Evolutionary conservation across 805 yeast species (phyloP), one percentile per base, ranked within the genome.

Genomic region (Candida maesae): DNA sequence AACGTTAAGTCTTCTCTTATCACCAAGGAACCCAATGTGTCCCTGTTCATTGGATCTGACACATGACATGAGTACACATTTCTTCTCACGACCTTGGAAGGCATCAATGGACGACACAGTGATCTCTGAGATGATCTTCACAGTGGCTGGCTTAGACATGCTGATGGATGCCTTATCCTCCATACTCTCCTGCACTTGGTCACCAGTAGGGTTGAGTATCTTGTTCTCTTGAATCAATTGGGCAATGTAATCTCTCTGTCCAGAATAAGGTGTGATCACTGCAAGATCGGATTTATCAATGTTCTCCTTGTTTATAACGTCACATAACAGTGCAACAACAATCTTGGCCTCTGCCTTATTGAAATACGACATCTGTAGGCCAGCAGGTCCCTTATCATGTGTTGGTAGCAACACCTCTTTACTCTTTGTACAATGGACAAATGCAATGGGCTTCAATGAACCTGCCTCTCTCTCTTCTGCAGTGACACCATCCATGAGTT

Each of bases 81-180:
- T 85, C 64, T 84, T 86, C 53, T 86, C 95, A 50, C 93, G 70
- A 18, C 95, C 95, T 62, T 87, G 96, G 66, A 86, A 87, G 1
- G 95, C 93, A 60, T 87, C 96, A 14, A 87, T 81, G 0, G 87
- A 62, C 13, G 75, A 70, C 50, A 76, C 64, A 63, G 72, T 65
- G 14, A 73, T 57, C 4, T 71, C 73, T 39, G 69, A 66, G 29
- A 74, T 51, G 25, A 61, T 63, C 41, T 64, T 63, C 34, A 45
- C 38, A 6, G 45, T 46, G 4, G 45, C 29, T 13, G 43, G 43
- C 23, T 39, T 40, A 4, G 8, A 4, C 28, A 41, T 36, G 28
- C 27, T 35, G 15, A 42, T 36, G 20, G 40, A 26, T 0, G 51
- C 42, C 38, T 80, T 85, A 39, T 79, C 75, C 53, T 81, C 89